Evolutionary conservation across 768 basidiomycete species (phyloP), one percentile per base, ranked within the genome.

Genomic region (Lentinula lateritia): DNA sequence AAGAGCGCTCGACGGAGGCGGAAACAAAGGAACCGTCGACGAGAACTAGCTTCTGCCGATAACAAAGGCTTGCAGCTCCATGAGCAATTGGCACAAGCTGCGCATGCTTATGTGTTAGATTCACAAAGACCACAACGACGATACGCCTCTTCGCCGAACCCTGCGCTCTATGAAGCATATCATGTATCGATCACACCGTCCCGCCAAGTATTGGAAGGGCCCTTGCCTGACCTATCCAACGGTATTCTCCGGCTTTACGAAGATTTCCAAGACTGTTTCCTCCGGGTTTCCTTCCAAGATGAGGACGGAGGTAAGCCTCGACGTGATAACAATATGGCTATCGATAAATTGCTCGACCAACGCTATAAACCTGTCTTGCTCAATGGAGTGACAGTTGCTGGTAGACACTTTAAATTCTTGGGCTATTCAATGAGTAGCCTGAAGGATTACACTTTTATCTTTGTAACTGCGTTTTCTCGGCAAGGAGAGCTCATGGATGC

Each of bases 381-480:
- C 34, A 45, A 65, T 0, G 80, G 80, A 0, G 67, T 75, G 9
- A 18, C 16, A 3, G 69, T 83, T 10, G 83, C 76, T 2, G 82
- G 82, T 7, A 73, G 82, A 35, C 62, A 63, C 0, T 83, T 76
- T 63, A 62, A 80, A 2, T 76, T 83, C 66, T 66, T 84, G 28
- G 83, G 79, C 4, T 83, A 83, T 61, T 83, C 81, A 2, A 81
- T 80, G 75, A 81, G 80, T 54, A 82, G 82, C 3, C 69, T 83
- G 58, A 76, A 75, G 62, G 74, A 80, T 46, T 80, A 83, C 56
- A 77, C 78, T 0, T 72, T 83, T 52, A 78, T 76, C 69, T 84
- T 84, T 61, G 78, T 83, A 23, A 72, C 74, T 7, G 75, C 77
- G 0, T 84, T 84, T 59, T 10, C 5, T 12, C 23, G 9, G 15